Base-by-base conservation (phyloP, 495 filamentous ascomycete genomes). In the Jackrogersella multiformis region DNA sequence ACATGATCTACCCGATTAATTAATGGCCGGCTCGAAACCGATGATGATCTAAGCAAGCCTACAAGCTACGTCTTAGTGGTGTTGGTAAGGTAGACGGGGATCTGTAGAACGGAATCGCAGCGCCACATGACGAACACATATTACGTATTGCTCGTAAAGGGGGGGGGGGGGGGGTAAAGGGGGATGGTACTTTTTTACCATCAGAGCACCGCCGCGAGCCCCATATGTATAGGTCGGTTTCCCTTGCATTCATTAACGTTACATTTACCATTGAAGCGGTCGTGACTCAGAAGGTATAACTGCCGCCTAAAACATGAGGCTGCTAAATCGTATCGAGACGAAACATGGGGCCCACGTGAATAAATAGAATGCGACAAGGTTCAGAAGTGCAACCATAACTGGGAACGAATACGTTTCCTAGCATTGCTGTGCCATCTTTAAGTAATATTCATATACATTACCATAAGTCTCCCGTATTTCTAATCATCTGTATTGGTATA, bases 91-190 rank as follows among this genome's bases (percentile, higher is more conserved):
- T n/a, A n/a, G n/a, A n/a, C n/a, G n/a, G n/a, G n/a, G n/a, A n/a
- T n/a, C n/a, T n/a, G n/a, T n/a, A n/a, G n/a, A n/a, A n/a, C n/a
- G 45, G 48, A 66, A 30, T 18, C 49, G n/a, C 26, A 42, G 44
- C 57, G 36, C 56, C 49, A 45, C 51, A 44, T 61, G 64, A 61
- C 49, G 48, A 52, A 48, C 13, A 26, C 26, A 20, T 38, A 34
- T 67, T 56, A 56, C 57, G 13, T 39, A 41, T 15, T 41, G 20
- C 34, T 49, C 42, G 44, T 57, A 64, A 56, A 42, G 10, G n/a
- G 18, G 30, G 24, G 32, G 56, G n/a, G n/a, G n/a, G n/a, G n/a
- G n/a, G n/a, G n/a, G n/a, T n/a, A n/a, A n/a, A n/a, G n/a, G n/a
- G n/a, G n/a, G n/a, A n/a, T n/a, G n/a, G n/a, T n/a, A 10, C 15